Base-by-base conservation (phyloP, 352 stramenopile species). In the Nothophytophthora sp. region DNA sequence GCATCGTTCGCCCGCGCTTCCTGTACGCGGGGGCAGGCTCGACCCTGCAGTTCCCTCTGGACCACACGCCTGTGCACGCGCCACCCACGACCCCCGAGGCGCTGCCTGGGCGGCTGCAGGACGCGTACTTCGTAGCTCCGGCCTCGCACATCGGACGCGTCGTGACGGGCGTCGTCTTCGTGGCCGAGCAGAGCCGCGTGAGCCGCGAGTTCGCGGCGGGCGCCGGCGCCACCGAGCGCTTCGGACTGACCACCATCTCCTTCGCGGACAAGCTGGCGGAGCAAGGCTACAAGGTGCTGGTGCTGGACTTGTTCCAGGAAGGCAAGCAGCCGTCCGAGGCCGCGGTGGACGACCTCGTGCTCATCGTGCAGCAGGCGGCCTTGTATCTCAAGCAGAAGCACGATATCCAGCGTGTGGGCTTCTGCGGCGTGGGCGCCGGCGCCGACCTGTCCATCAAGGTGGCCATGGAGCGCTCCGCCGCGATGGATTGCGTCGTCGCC, bases 181-280 rank as follows among this genome's bases (percentile, higher is more conserved):
- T 89, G 30, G 63, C 70, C 36, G 76, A 90, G 27, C 56, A 70
- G 25, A 64, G 45, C 40, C 50, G 55, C 39, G 48, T 54, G 25
- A 73, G 53, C 22, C 67, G 58, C 43, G 63, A 63, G 27, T 70
- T 84, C 37, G 22, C 57, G 9, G 30, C 53, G 6, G 36, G 29
- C 3, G 15, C 49, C 8, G 56, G 37, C 4, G 46, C 52, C 4
- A 52, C 55, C 12, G 62, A 81, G 13, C 48, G 51, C 15, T 88
- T 90, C 42, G 70, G 74, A 0, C 67, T 88, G 30, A 76, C 79
- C 16, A 72, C 63, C 34, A 60, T 88, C 43, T 81, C 80, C 4
- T 96, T 94, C 55, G 86, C 86, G 4, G 86, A 96, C 56, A 92
- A 93, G 36, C 60, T 96, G 40, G 83, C 83, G 3, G 86, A 96